Evolutionary conservation across 305 asterid species (phyloP).

Genomic region (Fraxinus nigra): DNA sequence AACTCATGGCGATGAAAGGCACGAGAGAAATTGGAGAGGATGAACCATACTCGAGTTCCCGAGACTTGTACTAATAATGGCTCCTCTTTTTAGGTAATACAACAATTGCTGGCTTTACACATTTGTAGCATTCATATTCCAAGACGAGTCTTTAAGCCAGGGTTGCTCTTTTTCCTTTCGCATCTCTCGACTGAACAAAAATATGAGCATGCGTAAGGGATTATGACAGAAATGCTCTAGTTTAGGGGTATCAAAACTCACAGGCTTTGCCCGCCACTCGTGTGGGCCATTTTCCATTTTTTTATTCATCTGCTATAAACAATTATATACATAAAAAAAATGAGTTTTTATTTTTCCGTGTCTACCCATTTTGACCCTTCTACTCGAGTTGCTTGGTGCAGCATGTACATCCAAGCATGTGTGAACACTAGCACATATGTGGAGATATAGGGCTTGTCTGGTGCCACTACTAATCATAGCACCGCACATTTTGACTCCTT

Average conservation of each 20-base stretch:
- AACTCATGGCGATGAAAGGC: background rate
- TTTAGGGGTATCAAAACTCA: background rate
- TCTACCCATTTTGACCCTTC: background rate
- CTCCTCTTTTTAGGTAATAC: background rate
- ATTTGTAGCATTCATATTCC: background rate
- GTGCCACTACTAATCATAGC: too few relatives aligned
- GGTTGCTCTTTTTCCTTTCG: slow-evolving; percentile 68
- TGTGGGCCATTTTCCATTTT: background rate
- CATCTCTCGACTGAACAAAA: slow-evolving; percentile 56
- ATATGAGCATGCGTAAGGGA: slow-evolving; percentile 14
- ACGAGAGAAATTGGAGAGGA: background rate
- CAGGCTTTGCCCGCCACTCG: background rate
- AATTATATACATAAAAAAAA: background rate
- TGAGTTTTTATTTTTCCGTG: background rate
- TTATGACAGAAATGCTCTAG: background rate
- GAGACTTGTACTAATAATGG: background rate
- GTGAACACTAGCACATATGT: slow-evolving; percentile 2
- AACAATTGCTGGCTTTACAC: background rate
- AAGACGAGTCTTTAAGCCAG: slow-evolving; percentile 39
- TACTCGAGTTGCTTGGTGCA: background rate
- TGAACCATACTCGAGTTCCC: background rate
- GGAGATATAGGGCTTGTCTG: too few relatives aligned
- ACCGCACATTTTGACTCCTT: too few relatives aligned
- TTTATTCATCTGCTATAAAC: background rate
- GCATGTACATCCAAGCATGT: background rate